Base-by-base conservation (phyloP, 1,139 yeast species). In the Candida sp. region DNA sequence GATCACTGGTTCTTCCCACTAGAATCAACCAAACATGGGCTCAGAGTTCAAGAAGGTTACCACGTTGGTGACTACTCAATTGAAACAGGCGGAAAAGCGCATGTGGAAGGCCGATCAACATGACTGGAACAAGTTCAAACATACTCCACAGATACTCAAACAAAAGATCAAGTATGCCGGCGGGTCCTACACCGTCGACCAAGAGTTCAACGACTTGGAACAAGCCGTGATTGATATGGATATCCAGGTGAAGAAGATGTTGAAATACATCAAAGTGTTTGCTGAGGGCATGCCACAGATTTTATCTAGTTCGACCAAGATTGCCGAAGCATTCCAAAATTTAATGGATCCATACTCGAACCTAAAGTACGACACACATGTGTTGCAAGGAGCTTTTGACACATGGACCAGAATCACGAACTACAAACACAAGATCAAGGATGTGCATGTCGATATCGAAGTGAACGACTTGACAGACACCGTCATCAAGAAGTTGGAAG, bases 151-250 rank as follows among this genome's bases (percentile, higher is more conserved):
- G 50, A 49, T 63, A 23, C 51, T 74, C 11, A 70, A 63, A 49
- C 69, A 72, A 50, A 73, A 67, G 47, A 59, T 69, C 22, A 68
- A 65, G 32, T 49, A 61, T 30, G 73, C 71, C 1, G 58, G 54
- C 23, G 54, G 54, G 23, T 62, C 71, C 3, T 63, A 60, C 37
- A 72, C 77, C 0, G 54, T 63, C 7, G 84, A 80, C 58, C 76
- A 71, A 52, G 73, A 69, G 17, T 78, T 75, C 55, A 75, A 77
- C 44, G 53, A 42, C 0, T 48, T 70, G 12, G 53, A 65, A 7
- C 54, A 56, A 6, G 60, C 58, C 44, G 45, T 58, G 25, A 31
- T 37, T 11, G 37, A 25, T 17, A 48, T 49, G 33, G 57, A 53
- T 17, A 25, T 25, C 5, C 17, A 34, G 9, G 25, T 44, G 7